phyloP scores from a whole-genome alignment of 495 filamentous ascomycete genomes.

The Lasiosphaeris hirsuta region DNA sequence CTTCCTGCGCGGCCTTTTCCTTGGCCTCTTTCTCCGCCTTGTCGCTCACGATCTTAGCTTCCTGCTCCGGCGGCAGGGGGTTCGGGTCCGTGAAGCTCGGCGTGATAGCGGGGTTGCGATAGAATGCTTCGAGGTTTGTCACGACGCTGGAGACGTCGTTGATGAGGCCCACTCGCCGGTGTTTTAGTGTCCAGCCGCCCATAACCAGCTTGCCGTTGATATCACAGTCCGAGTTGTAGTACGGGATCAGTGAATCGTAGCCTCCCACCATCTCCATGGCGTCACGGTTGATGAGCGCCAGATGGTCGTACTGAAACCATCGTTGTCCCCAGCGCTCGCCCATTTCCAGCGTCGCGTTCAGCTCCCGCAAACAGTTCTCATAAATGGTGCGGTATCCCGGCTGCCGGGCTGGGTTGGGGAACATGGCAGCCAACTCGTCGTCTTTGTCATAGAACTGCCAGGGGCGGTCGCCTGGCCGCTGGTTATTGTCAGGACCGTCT shows the following conservation, averaged over 20 bases:
- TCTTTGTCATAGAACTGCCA: conserved; percentile 34
- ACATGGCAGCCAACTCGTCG: conserved; percentile 32
- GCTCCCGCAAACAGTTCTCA: conserved; percentile 42
- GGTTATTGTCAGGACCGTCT: conserved; percentile 32
- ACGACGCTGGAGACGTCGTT: conserved; percentile 49
- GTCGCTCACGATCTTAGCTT: conserved; percentile 13
- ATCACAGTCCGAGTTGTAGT: conserved; percentile 60
- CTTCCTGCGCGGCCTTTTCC: conserved; percentile 2
- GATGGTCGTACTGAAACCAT: conserved; percentile 56
- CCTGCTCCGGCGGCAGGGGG: conserved; percentile 24
- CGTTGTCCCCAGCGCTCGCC: conserved; percentile 46
- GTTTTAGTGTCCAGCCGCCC: conserved; percentile 45
- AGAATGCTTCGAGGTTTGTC: conserved; percentile 44
- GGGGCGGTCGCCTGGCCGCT: conserved; percentile 30
- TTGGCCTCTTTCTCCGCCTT: conserved; percentile 2
- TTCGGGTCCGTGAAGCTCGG: conserved; percentile 41
- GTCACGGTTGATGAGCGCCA: conserved; percentile 53
- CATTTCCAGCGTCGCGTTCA: conserved; percentile 29
- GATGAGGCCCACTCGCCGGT: conserved; percentile 45
- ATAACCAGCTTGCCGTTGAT: conserved; percentile 53
- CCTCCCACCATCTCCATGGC: conserved; percentile 54
- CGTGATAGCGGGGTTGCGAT: conserved; percentile 35
- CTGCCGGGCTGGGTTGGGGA: conserved; percentile 27
- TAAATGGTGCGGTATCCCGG: conserved; percentile 51
- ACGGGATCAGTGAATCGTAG: conserved; percentile 60